These are phyloP conservation scores for Euphorbia pulcherrima DNA, from an alignment of 345 rosid genomes.

Conservation along the genomic window DNA sequence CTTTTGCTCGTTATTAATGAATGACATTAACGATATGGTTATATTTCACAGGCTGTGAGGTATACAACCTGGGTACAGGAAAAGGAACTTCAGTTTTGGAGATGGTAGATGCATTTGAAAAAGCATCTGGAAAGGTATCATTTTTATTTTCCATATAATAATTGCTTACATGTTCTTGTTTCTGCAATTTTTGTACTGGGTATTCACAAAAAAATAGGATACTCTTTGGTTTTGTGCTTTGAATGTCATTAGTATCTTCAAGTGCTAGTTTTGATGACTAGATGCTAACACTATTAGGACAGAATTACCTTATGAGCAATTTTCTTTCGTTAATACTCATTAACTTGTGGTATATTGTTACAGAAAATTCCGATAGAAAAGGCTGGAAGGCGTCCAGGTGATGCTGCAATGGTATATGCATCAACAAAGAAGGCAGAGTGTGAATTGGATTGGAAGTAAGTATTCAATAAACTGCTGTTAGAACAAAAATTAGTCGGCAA, in stretches of 20 bases:
- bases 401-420: constrained; percentile 83
- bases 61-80: constrained; percentile 92
- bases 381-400: constrained; percentile 80
- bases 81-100: constrained; percentile 94
- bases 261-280: no score
- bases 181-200: neutral
- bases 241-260: neutral
- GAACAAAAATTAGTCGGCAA: no score
- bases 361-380: constrained; percentile 76
- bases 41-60: constrained; percentile 65
- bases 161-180: neutral
- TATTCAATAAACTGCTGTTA: neutral
- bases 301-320: neutral
- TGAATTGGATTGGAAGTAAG: constrained; percentile 94
- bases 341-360: neutral
- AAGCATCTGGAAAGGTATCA: constrained; percentile 84
- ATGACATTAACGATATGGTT: neutral
- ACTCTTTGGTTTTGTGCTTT: neutral
- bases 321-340: neutral
- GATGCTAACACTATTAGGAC: no score
- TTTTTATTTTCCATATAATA: neutral
- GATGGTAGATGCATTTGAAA: constrained; percentile 91
- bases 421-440: constrained; percentile 72
- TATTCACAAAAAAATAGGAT: neutral
- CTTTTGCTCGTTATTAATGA: neutral